Percentiles rank a stretch among this genome's conserved stretches.
phyloP scores from a whole-genome alignment of 164 flowering plant species.

The Stephania cephalantha region DNA sequence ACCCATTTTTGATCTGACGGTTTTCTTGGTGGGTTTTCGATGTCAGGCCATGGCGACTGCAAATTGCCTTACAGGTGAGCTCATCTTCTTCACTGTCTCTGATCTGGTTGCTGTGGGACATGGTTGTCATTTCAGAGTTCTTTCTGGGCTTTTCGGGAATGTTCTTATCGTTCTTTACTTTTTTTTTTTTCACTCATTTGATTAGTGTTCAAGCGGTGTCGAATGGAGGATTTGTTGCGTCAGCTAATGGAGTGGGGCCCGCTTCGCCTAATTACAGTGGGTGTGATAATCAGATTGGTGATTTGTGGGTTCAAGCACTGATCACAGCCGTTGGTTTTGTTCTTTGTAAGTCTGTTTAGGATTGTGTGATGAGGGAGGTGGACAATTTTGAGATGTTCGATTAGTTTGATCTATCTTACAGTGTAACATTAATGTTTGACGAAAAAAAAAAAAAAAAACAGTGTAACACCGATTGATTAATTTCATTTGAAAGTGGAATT shows the following conservation, averaged over 20 bases:
- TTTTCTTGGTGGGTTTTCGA: not conserved
- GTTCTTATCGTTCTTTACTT: not conserved
- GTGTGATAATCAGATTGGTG: not conserved
- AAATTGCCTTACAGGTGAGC: conserved; percentile 62
- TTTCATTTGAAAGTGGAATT: too few relatives aligned
- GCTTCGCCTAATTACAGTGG: not conserved
- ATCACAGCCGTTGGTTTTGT: not conserved
- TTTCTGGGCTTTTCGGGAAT: not conserved
- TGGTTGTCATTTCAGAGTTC: not conserved
- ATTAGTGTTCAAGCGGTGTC: not conserved
- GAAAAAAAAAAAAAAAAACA: too few relatives aligned
- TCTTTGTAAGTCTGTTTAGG: not conserved
- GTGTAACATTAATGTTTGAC: too few relatives aligned
- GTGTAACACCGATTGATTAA: too few relatives aligned
- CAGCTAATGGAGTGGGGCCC: not conserved
- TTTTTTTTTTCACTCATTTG: not conserved
- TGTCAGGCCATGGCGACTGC: conserved; percentile 65
- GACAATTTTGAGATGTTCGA: too few relatives aligned
- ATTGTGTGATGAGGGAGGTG: too few relatives aligned
- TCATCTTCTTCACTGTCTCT: not conserved
- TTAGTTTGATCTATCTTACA: too few relatives aligned
- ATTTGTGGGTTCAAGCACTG: not conserved
- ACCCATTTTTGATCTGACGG: not conserved
- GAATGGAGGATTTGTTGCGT: not conserved
- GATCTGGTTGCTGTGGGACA: not conserved